Evolutionary conservation across 352 stramenopile genomes (phyloP).

Genomic region (Phytophthora litchii): DNA sequence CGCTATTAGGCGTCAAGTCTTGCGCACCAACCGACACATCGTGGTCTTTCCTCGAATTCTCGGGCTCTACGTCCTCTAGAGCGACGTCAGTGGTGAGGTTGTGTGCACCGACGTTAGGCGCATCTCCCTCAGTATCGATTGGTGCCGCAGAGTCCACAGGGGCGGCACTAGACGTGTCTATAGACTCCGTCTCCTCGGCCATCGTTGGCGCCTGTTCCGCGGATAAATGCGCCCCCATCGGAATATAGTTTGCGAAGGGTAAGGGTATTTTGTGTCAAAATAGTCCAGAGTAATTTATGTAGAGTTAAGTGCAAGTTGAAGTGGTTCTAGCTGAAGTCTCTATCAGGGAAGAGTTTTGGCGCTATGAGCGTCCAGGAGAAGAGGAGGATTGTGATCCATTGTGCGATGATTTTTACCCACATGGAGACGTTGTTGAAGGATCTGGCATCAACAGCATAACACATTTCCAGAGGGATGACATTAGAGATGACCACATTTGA

Average conservation of each 20-base stretch:
- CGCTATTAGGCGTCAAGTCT: neutral
- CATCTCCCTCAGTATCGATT: conserved; percentile 8
- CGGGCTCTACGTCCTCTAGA: conserved; percentile 13
- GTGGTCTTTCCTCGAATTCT: conserved; percentile 15
- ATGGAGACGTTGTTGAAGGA: conserved; percentile 86
- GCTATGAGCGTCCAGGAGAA: conserved; percentile 96
- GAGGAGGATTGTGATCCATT: conserved; percentile 94
- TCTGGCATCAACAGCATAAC: no score
- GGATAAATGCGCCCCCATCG: conserved; percentile 27
- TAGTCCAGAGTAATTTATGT: conserved; percentile 16
- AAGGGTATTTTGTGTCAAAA: conserved; percentile 9
- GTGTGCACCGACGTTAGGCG: neutral
- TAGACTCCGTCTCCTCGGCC: conserved; percentile 12
- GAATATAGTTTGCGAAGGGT: neutral
- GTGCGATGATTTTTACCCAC: conserved; percentile 95
- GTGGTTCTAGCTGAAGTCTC: conserved; percentile 85
- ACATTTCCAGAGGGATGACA: no score
- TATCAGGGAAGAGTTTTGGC: conserved; percentile 93
- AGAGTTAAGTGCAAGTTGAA: conserved; percentile 23
- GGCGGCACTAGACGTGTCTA: conserved; percentile 10
- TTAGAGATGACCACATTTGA: neutral
- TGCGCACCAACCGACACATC: conserved; percentile 17
- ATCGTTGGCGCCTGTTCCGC: conserved; percentile 24
- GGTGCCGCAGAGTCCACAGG: conserved; percentile 4
- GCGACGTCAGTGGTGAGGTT: neutral